Evolutionary conservation across 352 stramenopile species (phyloP).

Genomic region (Globisporangium iwayamae): DNA sequence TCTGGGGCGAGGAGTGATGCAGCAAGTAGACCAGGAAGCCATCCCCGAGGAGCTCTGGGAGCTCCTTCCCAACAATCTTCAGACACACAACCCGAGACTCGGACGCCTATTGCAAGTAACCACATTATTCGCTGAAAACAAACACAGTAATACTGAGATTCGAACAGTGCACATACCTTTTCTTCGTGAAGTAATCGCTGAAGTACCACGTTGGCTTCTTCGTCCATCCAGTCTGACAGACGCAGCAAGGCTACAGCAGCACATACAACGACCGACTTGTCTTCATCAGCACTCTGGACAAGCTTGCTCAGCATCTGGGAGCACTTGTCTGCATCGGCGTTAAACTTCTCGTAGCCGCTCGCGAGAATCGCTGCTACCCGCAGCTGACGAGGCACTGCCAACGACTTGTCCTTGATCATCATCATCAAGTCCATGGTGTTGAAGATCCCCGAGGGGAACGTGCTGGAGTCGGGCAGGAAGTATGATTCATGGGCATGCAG

Average conservation of each 20-base stretch:
- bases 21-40: conserved; percentile 84
- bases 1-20: conserved; percentile 61
- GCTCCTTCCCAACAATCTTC: conserved; percentile 77
- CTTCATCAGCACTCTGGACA: conserved; percentile 46
- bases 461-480: conserved; percentile 44
- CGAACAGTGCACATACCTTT: conserved; percentile 25
- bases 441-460: conserved; percentile 60
- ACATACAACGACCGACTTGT: conserved; percentile 69
- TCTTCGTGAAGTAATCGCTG: conserved; percentile 81
- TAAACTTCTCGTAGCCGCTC: conserved; percentile 72
- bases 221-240: conserved; percentile 83
- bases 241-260: conserved; percentile 70
- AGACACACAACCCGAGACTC: conserved; percentile 75
- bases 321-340: conserved; percentile 54
- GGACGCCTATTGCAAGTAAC: conserved; percentile 27
- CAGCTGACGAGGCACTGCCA: conserved; percentile 51
- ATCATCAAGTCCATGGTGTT: conserved; percentile 85
- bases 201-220: conserved; percentile 77
- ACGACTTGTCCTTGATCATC: conserved; percentile 70
- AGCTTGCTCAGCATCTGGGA: conserved; percentile 62
- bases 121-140: background rate
- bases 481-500: conserved; percentile 63
- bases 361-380: conserved; percentile 73
- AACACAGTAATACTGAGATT: too few relatives aligned
- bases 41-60: conserved; percentile 78